Conservation (phyloP, 2,329 filamentous ascomycete genomes). For the Phyllosticta citribraziliensis region DNA sequence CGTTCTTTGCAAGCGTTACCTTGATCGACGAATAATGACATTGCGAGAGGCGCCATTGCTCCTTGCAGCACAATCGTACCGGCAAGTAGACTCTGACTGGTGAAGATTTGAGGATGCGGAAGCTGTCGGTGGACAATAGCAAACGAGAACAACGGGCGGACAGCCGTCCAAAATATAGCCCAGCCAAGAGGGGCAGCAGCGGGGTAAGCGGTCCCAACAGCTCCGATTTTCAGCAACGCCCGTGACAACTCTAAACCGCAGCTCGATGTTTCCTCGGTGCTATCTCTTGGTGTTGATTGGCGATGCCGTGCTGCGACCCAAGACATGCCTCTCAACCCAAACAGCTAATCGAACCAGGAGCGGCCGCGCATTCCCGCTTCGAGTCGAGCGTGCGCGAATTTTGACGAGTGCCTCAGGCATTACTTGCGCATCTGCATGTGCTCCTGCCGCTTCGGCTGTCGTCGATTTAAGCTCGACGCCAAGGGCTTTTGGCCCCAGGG, state of each 20-base stretch:
- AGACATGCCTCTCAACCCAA: background rate
- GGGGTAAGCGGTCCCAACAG: slow-evolving; percentile 2
- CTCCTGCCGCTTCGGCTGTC: background rate
- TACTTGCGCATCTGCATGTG: background rate
- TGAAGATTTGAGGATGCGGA: background rate
- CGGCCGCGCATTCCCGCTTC: background rate
- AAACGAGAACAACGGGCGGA: background rate
- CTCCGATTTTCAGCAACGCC: background rate
- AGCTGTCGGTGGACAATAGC: background rate
- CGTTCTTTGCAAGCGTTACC: slow-evolving; percentile 31
- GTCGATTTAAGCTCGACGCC: background rate
- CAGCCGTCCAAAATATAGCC: background rate
- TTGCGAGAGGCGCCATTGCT: slow-evolving; percentile 16
- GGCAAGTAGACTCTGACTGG: slow-evolving; percentile 1
- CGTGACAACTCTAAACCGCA: background rate
- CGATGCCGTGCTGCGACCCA: background rate
- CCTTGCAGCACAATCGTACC: slow-evolving; percentile 8
- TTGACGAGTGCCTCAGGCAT: background rate
- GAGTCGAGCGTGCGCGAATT: background rate
- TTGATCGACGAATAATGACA: slow-evolving; percentile 32
- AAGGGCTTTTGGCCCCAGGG: background rate
- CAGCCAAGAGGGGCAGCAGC: slow-evolving; percentile 6
- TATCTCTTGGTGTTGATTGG: background rate
- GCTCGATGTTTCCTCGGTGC: background rate
- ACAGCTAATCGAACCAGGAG: background rate